Conservation (phyloP, 1,284 basidiomycete species). For the Cronartium quercuum region DNA sequence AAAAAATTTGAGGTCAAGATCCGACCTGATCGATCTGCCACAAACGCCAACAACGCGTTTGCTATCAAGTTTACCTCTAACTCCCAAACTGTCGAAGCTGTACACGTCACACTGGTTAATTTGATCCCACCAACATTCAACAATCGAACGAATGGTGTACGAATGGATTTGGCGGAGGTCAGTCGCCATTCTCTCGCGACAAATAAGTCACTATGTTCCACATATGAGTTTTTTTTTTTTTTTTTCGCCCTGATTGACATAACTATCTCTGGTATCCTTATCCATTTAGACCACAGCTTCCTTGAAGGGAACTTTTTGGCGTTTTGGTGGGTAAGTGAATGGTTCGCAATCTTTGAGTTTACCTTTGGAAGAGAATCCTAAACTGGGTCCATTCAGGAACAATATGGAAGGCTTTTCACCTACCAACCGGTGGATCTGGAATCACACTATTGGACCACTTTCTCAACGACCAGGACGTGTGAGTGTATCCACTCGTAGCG, state of each 20-base stretch:
- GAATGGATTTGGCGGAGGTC: neutral
- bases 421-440: neutral
- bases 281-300: neutral
- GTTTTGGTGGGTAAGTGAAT: neutral
- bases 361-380: neutral
- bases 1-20: neutral
- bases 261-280: neutral
- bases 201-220: neutral
- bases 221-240: neutral
- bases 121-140: neutral
- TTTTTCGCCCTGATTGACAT: neutral
- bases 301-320: neutral
- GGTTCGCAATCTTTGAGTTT: neutral
- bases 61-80: neutral
- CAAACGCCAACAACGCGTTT: neutral
- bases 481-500: neutral
- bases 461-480: neutral
- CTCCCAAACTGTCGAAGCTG: neutral
- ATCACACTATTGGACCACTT: neutral
- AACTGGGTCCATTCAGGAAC: neutral
- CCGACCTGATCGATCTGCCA: neutral
- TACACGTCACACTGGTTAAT: neutral
- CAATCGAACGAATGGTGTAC: neutral
- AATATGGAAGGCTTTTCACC: neutral
- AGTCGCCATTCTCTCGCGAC: neutral